These are phyloP conservation scores for Hamigera avellanea DNA, from an alignment of 495 filamentous ascomycete species.

Conservation along the genomic window DNA sequence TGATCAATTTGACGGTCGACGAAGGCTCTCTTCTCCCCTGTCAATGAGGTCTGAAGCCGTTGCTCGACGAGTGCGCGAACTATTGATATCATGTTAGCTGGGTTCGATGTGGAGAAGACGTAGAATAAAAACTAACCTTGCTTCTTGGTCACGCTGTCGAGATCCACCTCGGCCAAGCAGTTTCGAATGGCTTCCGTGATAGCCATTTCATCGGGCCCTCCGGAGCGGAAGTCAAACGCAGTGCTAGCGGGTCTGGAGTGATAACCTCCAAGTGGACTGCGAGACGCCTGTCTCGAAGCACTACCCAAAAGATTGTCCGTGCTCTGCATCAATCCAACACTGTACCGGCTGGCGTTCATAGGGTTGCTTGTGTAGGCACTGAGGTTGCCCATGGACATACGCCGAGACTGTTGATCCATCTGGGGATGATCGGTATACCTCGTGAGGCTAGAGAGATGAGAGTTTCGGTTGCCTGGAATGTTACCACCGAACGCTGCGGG, in stretches of 20 bases:
- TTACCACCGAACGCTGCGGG: slow-evolving; percentile 54
- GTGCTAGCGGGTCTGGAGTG: slow-evolving; percentile 53
- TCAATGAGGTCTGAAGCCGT: slow-evolving; percentile 74
- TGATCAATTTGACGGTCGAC: slow-evolving; percentile 86
- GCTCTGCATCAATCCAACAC: slow-evolving; percentile 40
- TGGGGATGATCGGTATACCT: slow-evolving; percentile 40
- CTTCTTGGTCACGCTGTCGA: slow-evolving; percentile 96
- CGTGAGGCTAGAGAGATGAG: slow-evolving; percentile 43
- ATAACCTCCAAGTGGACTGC: slow-evolving; percentile 38
- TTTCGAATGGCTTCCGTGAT: slow-evolving; percentile 76
- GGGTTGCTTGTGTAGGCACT: slow-evolving; percentile 44
- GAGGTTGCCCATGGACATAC: slow-evolving; percentile 52
- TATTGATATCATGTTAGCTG: slow-evolving; percentile 16
- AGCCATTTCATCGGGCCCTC: slow-evolving; percentile 56
- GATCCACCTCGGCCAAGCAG: slow-evolving; percentile 79
- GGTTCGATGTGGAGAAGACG: too few species aligned
- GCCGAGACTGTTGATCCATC: slow-evolving; percentile 30
- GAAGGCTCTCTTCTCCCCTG: slow-evolving; percentile 71
- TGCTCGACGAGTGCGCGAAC: slow-evolving; percentile 86
- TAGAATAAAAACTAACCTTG: slow-evolving; percentile 59
- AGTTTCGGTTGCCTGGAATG: slow-evolving; percentile 40
- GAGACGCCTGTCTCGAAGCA: slow-evolving; percentile 33
- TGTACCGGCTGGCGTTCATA: slow-evolving; percentile 33
- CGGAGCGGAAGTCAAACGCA: slow-evolving; percentile 59
- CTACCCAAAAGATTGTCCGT: slow-evolving; percentile 47